phyloP scores from a whole-genome alignment of 331 rosid species.

The Dryas integrifolia region DNA sequence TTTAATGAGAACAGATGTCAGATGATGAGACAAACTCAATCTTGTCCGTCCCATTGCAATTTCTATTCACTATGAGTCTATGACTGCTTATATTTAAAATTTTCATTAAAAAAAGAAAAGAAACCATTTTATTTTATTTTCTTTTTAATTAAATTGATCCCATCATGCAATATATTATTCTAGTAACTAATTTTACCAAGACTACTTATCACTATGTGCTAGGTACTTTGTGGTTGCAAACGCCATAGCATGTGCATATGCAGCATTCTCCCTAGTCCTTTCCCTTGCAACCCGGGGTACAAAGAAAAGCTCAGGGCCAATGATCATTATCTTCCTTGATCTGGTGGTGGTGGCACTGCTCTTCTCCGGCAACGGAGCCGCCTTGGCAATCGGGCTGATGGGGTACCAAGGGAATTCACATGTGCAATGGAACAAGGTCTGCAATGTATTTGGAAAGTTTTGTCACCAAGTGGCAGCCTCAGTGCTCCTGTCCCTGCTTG shows the following conservation, averaged over 20 bases:
- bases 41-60: too few relatives aligned
- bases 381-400: conserved; percentile 47
- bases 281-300: conserved; percentile 29
- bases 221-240: conserved; percentile 63
- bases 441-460: conserved; percentile 52
- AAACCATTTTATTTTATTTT: too few relatives aligned
- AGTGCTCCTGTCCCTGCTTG: conserved; percentile 42
- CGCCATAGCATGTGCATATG: conserved; percentile 50
- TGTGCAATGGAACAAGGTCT: conserved; percentile 67
- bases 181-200: neutral
- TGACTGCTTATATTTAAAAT: neutral
- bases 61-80: neutral
- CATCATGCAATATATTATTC: too few relatives aligned
- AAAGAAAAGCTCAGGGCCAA: conserved; percentile 8
- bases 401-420: conserved; percentile 67
- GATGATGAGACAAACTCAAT: too few relatives aligned
- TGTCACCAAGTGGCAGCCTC: conserved; percentile 49
- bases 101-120: neutral
- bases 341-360: conserved; percentile 57
- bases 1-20: too few relatives aligned
- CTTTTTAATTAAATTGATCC: too few relatives aligned
- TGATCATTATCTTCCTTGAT: conserved; percentile 38
- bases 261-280: conserved; percentile 41
- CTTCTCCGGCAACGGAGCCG: conserved; percentile 62
- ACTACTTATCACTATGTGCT: neutral